These are phyloP conservation scores for Geoglossum glabrum DNA, from an alignment of 495 filamentous ascomycete genomes.

Conservation along the genomic window DNA sequence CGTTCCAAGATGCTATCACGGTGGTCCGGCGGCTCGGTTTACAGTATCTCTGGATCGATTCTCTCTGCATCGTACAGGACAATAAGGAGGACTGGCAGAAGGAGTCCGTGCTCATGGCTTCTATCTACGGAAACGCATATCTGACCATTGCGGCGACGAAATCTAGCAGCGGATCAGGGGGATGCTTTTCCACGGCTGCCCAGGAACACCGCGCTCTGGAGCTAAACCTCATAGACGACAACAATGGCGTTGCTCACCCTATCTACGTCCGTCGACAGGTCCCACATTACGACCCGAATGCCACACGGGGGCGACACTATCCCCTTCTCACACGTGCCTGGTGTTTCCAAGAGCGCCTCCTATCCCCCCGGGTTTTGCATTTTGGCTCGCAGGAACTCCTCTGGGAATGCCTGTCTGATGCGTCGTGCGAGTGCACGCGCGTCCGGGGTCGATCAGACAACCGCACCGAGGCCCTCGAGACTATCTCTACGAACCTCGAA, in stretches of 20 bases:
- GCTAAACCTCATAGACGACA: neutral
- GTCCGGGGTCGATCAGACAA: no score
- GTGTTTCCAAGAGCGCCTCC: neutral
- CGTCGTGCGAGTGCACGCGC: no score
- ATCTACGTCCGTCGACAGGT: neutral
- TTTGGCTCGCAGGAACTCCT: neutral
- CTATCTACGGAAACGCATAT: neutral
- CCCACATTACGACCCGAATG: neutral
- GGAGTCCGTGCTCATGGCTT: neutral
- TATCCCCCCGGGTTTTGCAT: neutral
- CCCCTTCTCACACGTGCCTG: neutral
- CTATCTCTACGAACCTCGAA: no score
- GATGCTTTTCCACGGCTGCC: neutral
- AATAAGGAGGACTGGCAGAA: slow-evolving; percentile 1
- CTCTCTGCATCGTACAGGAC: slow-evolving; percentile 4
- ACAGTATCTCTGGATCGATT: slow-evolving; percentile 5
- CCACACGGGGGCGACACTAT: neutral
- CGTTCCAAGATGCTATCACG: slow-evolving; percentile 3
- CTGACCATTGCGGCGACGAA: neutral
- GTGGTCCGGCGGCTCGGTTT: neutral
- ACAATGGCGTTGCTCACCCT: neutral
- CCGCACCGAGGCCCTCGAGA: no score
- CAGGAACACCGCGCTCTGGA: neutral
- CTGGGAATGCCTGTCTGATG: neutral
- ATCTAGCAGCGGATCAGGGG: neutral